phyloP scores from a whole-genome alignment of 2,329 filamentous ascomycete genomes.

The Aureobasidium sp. region DNA sequence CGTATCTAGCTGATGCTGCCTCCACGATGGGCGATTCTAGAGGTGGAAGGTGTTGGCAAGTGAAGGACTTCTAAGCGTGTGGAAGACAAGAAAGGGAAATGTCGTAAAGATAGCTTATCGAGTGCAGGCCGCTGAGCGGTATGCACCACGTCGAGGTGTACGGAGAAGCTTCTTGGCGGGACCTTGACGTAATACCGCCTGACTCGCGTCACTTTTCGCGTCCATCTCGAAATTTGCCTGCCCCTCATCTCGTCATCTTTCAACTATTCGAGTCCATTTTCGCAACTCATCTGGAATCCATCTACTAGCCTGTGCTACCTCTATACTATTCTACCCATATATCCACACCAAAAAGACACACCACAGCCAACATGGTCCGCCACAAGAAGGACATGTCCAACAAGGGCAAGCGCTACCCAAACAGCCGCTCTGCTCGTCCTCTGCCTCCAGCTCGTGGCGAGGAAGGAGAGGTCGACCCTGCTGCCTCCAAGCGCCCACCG shows the following conservation, averaged over 20 bases:
- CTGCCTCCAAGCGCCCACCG: constrained; percentile 37
- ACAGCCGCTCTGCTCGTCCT: constrained; percentile 18
- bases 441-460: constrained; percentile 19
- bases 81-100: not conserved
- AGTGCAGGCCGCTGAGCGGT: not conserved
- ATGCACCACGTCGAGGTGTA: constrained; percentile 7
- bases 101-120: not conserved
- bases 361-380: constrained; percentile 63
- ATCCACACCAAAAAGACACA: not conserved
- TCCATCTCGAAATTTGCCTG: not conserved
- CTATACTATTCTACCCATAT: not conserved
- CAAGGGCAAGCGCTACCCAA: constrained; percentile 61
- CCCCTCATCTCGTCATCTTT: not conserved
- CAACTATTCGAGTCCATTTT: not conserved
- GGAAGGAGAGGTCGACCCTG: constrained; percentile 25
- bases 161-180: not conserved
- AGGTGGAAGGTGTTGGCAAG: not conserved
- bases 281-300: not conserved
- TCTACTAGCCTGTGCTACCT: not conserved
- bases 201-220: not conserved
- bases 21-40: constrained; percentile 52
- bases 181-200: not conserved
- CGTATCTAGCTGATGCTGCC: constrained; percentile 91
- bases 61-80: not conserved
- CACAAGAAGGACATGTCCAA: constrained; percentile 85